Evolutionary conservation across 768 basidiomycete species (phyloP).

Genomic region (Pleurotus sapidus): DNA sequence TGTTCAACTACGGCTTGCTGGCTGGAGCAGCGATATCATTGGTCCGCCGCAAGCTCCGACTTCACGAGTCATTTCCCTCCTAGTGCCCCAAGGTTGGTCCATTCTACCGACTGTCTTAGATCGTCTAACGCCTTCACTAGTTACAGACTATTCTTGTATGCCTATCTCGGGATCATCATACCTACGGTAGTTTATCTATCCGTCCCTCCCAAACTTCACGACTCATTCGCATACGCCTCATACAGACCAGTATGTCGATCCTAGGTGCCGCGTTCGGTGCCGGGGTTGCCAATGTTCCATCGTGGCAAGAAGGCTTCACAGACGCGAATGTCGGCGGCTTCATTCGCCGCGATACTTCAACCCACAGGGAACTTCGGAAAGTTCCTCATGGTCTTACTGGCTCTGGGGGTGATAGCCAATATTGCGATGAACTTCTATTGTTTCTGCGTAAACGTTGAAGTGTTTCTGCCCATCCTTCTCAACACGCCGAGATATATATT

Average conservation of each 20-base stretch:
- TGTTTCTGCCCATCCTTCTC: slow-evolving; percentile 25
- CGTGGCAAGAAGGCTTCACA: no score
- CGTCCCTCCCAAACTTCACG: slow-evolving; percentile 3
- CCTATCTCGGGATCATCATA: slow-evolving; percentile 67
- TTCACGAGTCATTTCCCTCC: slow-evolving; percentile 71
- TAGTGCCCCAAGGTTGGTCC: slow-evolving; percentile 48
- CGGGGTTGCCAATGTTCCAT: no score
- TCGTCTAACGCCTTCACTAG: slow-evolving; percentile 27
- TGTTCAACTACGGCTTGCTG: slow-evolving; percentile 68
- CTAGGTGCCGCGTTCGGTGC: no score
- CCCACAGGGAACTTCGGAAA: slow-evolving; percentile 72
- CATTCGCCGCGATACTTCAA: slow-evolving; percentile 68
- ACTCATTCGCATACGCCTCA: no score
- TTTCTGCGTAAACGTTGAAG: slow-evolving; percentile 8
- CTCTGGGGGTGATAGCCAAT: slow-evolving; percentile 51
- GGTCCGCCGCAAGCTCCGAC: slow-evolving; percentile 60
- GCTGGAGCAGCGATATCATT: slow-evolving; percentile 53
- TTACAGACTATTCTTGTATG: slow-evolving; percentile 61
- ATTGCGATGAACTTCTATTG: slow-evolving; percentile 10
- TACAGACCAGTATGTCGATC: no score
- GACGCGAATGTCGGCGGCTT: slow-evolving; percentile 64
- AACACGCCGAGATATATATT: slow-evolving; percentile 69
- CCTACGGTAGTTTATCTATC: slow-evolving; percentile 37
- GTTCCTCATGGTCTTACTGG: slow-evolving; percentile 67
- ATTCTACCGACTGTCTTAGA: not conserved